Percentiles rank a stretch among this genome's conserved stretches.
These are phyloP conservation scores for Elaphomyces granulatus DNA, from an alignment of 495 filamentous ascomycete species.

Conservation along the genomic window DNA sequence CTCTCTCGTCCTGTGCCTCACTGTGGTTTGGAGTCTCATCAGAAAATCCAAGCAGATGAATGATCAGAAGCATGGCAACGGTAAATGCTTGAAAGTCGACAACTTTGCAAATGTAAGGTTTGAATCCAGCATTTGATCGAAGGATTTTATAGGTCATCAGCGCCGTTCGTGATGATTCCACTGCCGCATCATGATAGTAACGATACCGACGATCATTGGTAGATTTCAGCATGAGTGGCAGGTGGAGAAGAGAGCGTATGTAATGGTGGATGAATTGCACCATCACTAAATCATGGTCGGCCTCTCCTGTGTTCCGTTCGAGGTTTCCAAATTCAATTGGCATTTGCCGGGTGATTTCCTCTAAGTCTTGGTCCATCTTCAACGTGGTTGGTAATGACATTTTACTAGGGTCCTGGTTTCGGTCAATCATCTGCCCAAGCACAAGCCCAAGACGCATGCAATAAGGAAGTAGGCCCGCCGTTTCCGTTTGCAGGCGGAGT, in stretches of 20 bases:
- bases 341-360: conserved; percentile 24
- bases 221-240: conserved; percentile 41
- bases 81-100: conserved; percentile 43
- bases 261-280: conserved; percentile 34
- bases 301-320: too few species aligned
- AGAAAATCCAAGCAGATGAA: conserved; percentile 32
- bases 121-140: conserved; percentile 17
- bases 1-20: conserved; percentile 25
- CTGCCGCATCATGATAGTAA: conserved; percentile 25
- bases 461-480: conserved; percentile 14
- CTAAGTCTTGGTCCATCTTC: conserved; percentile 34
- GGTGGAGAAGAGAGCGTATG: conserved; percentile 32
- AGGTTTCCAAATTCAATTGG: conserved; percentile 18
- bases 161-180: conserved; percentile 35
- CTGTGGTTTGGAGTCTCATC: conserved; percentile 12
- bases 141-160: conserved; percentile 30
- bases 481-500: conserved; percentile 9
- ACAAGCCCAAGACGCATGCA: conserved; percentile 22
- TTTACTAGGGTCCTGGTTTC: conserved; percentile 28
- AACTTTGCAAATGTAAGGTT: conserved; percentile 35
- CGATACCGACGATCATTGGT: conserved; percentile 25
- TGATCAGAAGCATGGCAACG: conserved; percentile 32
- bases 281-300: too few species aligned
- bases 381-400: conserved; percentile 28
- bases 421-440: conserved; percentile 37